phyloP scores from a whole-genome alignment of 2,329 filamentous ascomycete species.

The Apiospora phragmitis region DNA sequence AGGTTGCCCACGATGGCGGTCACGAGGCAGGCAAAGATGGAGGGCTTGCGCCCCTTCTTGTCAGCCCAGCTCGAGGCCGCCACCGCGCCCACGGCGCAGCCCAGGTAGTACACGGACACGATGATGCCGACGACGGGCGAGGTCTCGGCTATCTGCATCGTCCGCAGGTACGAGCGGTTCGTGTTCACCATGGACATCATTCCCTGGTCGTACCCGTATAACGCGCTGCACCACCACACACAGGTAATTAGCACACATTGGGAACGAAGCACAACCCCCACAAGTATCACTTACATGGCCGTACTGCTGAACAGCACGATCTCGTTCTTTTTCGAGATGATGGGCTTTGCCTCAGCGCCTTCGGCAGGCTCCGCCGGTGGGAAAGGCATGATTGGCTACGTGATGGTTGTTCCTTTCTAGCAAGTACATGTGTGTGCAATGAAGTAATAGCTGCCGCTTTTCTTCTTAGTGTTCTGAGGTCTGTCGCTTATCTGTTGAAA shows the following conservation, averaged over 20 bases:
- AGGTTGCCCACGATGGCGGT: slow-evolving; percentile 56
- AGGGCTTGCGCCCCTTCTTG: slow-evolving; percentile 51
- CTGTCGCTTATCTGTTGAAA: background rate
- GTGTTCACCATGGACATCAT: slow-evolving; percentile 38
- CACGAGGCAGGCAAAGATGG: slow-evolving; percentile 55
- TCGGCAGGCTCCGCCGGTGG: slow-evolving; percentile 25
- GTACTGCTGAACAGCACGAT: slow-evolving; percentile 39
- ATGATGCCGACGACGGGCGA: slow-evolving; percentile 58
- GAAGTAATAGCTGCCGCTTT: background rate
- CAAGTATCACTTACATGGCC: slow-evolving; percentile 28
- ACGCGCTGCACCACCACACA: slow-evolving; percentile 15
- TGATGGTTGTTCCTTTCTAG: background rate
- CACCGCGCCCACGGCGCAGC: slow-evolving; percentile 58
- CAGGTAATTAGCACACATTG: background rate
- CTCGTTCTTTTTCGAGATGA: slow-evolving; percentile 34
- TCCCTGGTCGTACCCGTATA: slow-evolving; percentile 37
- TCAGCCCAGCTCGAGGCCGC: slow-evolving; percentile 58
- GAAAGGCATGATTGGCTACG: slow-evolving; percentile 28
- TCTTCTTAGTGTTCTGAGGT: background rate
- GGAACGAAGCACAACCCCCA: background rate
- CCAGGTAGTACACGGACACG: slow-evolving; percentile 63
- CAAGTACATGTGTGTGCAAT: background rate
- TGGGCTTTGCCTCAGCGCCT: slow-evolving; percentile 20
- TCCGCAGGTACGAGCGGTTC: slow-evolving; percentile 49
- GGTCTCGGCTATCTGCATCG: slow-evolving; percentile 54